Base-by-base conservation (phyloP, 2,329 filamentous ascomycete species). In the Xylariaceae sp. region DNA sequence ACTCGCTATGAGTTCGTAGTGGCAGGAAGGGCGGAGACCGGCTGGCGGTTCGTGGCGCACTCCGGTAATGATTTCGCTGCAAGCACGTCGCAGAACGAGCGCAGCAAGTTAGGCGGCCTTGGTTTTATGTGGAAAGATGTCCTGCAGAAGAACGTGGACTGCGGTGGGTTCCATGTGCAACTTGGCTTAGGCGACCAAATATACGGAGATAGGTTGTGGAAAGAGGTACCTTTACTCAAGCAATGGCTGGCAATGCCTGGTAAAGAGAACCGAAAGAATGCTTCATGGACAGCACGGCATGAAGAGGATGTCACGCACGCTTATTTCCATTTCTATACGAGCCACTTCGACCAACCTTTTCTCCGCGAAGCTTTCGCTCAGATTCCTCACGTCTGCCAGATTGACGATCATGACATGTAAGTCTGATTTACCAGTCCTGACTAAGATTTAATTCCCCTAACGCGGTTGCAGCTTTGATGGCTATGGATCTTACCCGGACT, bases 71-170 rank as follows among this genome's bases (percentile, higher is more conserved):
- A 99, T 72, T 99, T 98, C 73, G 90, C 92, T 0, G 82, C 96
- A 24, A 89, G 90, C 62, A 95, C 96, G 1, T 92, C 88, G 61
- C 88, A 92, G 52, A 92, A 89, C 60, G 95, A 99, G 67, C 85
- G 94, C 39, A 86, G 88, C 28, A 91, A 89, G 67, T 83, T 98
- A 1, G 95, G 95, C 26, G 95, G 95, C 1, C 84, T 96, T 1
- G 91, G 93, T 0, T 91, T 95, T 71, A 96, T 99, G 94, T 99
- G 95, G 95, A 98, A 97, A 70, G 95, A 99, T 68, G 93, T 99
- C 24, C 82, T 99, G 71, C 92, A 97, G 75, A 97, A 97, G 81
- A 96, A 99, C 68, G 87, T 93, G 24, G 95, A 99, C 67, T 96
- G 93, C 66, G 92, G 93, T 53, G 95, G 95, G 1, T 99, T 98